Evolutionary conservation across 2,329 filamentous ascomycete genomes (phyloP).

Genomic region (Epichloe gansuensis): DNA sequence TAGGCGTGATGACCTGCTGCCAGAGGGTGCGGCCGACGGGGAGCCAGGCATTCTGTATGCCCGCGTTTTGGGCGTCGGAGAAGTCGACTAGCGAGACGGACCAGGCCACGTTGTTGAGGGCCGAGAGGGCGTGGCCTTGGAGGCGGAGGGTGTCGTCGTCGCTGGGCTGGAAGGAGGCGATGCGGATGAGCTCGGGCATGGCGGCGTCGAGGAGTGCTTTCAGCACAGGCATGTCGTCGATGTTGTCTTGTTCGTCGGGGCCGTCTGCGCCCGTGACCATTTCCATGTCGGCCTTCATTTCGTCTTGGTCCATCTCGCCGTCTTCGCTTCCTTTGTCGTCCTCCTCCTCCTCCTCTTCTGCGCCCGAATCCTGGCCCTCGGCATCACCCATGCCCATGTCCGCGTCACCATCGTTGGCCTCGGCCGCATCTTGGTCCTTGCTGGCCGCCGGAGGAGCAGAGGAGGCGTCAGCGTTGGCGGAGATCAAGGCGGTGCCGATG

Average conservation of each 20-base stretch:
- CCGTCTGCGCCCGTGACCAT: constrained; percentile 42
- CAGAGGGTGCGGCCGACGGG: constrained; percentile 43
- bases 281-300: constrained; percentile 52
- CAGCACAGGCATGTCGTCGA: constrained; percentile 42
- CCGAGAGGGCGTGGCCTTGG: constrained; percentile 41
- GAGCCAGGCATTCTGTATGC: constrained; percentile 40
- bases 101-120: constrained; percentile 57
- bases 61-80: constrained; percentile 36
- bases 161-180: constrained; percentile 27
- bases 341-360: constrained; percentile 20
- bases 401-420: constrained; percentile 26
- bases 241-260: constrained; percentile 23
- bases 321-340: constrained; percentile 27
- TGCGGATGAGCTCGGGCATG: constrained; percentile 32
- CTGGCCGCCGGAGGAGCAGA: constrained; percentile 3
- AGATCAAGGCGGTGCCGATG: constrained; percentile 47
- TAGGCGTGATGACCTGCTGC: constrained; percentile 40
- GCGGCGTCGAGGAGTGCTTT: constrained; percentile 25
- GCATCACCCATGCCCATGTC: constrained; percentile 25
- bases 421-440: constrained; percentile 22
- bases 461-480: constrained; percentile 27
- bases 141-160: constrained; percentile 31
- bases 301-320: constrained; percentile 43
- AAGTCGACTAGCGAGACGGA: constrained; percentile 50
- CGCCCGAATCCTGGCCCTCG: constrained; percentile 24